Base-by-base conservation (phyloP, 768 basidiomycete species). In the Boletus rufocinnamomeus region DNA sequence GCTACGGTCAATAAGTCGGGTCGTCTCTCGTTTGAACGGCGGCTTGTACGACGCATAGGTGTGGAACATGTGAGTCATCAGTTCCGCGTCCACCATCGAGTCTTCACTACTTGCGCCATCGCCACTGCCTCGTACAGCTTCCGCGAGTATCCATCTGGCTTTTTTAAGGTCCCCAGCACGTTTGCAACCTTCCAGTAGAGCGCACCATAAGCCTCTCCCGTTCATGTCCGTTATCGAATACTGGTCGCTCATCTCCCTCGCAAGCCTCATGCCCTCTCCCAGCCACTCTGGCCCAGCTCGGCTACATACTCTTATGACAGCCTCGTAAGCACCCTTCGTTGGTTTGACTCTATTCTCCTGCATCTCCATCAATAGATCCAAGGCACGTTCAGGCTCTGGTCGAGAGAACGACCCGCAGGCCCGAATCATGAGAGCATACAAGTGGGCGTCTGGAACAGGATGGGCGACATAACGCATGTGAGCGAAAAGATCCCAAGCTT, bases 391-490 rank as follows among this genome's bases (percentile, higher is more conserved):
- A 0, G 94, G 92, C 63, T 95, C 89, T 1, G 89, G 85, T 25
- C 76, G 76, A 5, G 81, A 77, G 6, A 80, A 79, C 19, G 67
- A 76, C 1, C 88, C 88, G 61, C 95, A 98, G 0, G 93, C 89
- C 6, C 82, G 81, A 64, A 99, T 93, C 94, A 99, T 97, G 37
- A 83, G 69, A 0, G 86, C 82, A 74, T 93, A 98, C 8, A 95
- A 77, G 25, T 79, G 72, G 16, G 78, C 78, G 61, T 89, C 85
- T 0, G 95, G 95, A 4, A 77, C 75, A 1, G 93, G 87, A 69
- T 98, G 94, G 1, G 96, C 93, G 16, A 92, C 91, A 60, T 97
- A 95, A 47, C 96, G 91, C 91, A 97, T 95, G 72, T 99, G 96
- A 2, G 90, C 79, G 72, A 93, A 98, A 41, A 98, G 82, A 68